These are phyloP conservation scores for Pinus taeda DNA, from an alignment of 75 land plant species.

Conservation along the genomic window DNA sequence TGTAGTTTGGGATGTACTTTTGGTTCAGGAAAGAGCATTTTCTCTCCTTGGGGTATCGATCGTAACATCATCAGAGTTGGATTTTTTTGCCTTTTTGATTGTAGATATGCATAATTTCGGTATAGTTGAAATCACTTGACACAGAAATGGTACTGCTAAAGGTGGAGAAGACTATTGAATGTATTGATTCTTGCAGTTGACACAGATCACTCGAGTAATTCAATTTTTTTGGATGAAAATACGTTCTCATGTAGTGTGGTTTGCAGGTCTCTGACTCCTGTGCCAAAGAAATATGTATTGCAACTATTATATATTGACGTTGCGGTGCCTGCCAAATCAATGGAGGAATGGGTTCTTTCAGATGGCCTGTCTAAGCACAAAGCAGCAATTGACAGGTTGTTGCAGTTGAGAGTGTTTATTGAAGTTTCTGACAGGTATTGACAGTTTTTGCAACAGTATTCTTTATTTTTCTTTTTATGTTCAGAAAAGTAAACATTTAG, in stretches of 20 bases:
- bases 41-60: neutral
- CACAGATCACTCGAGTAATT: neutral
- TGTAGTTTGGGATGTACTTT: neutral
- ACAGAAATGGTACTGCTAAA: neutral
- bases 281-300: conserved; percentile 87
- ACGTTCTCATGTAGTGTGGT: neutral
- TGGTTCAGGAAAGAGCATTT: neutral
- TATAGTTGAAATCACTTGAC: neutral
- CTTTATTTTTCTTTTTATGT: neutral
- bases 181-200: neutral
- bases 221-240: neutral
- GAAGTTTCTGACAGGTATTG: conserved; percentile 61
- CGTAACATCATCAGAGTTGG: neutral
- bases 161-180: neutral
- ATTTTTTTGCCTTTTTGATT: neutral
- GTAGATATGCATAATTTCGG: neutral
- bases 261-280: conserved; percentile 85
- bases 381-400: conserved; percentile 81
- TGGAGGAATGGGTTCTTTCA: conserved; percentile 85
- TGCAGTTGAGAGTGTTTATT: conserved; percentile 73
- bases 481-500: neutral
- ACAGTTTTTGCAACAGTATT: neutral
- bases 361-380: conserved; percentile 83
- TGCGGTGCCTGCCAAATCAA: conserved; percentile 52
- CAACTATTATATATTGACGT: conserved; percentile 75